Percentiles rank a stretch among this genome's conserved stretches.
Conservation (phyloP, 345 rosid genomes). For the Stellera chamaejasme region DNA sequence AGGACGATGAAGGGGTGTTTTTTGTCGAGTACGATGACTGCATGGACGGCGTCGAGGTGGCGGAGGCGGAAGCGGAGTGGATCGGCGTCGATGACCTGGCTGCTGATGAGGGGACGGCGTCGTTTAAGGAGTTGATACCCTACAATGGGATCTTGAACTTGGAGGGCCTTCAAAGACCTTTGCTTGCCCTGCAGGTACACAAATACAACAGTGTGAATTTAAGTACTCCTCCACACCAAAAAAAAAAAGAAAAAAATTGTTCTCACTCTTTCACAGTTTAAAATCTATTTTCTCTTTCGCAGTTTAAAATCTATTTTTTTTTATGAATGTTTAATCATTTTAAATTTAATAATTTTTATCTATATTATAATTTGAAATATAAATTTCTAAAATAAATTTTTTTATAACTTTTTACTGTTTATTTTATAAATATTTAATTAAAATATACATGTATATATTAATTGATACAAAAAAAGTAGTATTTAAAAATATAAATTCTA, state of each 20-base stretch:
- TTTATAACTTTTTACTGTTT: not conserved
- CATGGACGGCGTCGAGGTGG: conserved; percentile 72
- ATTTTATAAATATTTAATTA: not conserved
- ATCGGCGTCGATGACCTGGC: conserved; percentile 57
- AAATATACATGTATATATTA: too few species aligned
- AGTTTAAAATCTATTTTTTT: not conserved
- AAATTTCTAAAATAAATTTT: not conserved
- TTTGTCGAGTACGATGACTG: conserved; percentile 70
- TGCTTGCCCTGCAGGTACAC: conserved; percentile 79
- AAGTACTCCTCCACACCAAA: too few species aligned
- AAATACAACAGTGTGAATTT: not conserved
- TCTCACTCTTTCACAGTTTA: not conserved
- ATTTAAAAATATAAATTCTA: too few species aligned
- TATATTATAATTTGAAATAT: too few species aligned
- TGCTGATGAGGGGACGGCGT: conserved; percentile 44
- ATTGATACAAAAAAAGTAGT: too few species aligned
- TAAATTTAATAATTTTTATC: too few species aligned
- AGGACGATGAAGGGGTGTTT: conserved; percentile 74
- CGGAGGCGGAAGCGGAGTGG: conserved; percentile 48
- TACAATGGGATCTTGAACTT: conserved; percentile 58
- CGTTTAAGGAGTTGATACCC: conserved; percentile 64
- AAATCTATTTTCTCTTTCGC: not conserved
- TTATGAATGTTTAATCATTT: too few species aligned
- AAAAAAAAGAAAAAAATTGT: too few species aligned
- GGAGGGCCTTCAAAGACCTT: conserved; percentile 66